phyloP scores from a whole-genome alignment of 805 yeast genomes.

The Wickerhamiella musiphila region DNA sequence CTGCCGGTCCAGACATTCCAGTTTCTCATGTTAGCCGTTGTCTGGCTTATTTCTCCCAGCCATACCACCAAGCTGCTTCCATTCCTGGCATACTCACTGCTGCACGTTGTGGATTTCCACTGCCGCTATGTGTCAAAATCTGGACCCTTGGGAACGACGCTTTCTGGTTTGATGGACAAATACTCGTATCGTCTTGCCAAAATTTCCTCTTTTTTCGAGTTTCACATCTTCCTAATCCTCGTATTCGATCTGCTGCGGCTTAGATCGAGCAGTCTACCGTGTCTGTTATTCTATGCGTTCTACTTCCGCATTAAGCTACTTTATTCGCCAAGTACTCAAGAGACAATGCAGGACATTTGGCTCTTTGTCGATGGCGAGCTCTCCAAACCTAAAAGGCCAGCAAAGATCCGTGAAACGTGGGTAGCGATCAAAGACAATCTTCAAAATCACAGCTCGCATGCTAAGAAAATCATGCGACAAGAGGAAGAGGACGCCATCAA shows the following conservation, averaged over 20 bases:
- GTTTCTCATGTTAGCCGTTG: constrained; percentile 34
- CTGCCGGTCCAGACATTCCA: constrained; percentile 66
- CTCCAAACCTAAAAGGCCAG: constrained; percentile 33
- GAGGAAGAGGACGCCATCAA: constrained; percentile 12
- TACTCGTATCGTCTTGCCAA: constrained; percentile 2
- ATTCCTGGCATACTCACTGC: constrained; percentile 50
- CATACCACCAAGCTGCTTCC: constrained; percentile 50
- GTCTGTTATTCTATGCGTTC: constrained; percentile 29
- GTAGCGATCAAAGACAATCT: constrained; percentile 23
- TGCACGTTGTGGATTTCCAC: constrained; percentile 53
- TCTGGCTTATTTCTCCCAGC: constrained; percentile 41
- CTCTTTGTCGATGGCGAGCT: constrained; percentile 37
- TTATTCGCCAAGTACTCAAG: constrained; percentile 47
- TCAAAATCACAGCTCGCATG: constrained; percentile 8
- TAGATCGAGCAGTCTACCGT: constrained; percentile 44
- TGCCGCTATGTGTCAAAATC: background rate
- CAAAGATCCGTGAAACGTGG: constrained; percentile 32
- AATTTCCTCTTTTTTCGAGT: constrained; percentile 32
- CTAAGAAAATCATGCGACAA: constrained; percentile 3
- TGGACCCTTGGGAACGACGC: background rate
- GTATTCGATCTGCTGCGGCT: constrained; percentile 34
- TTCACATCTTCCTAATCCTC: constrained; percentile 27
- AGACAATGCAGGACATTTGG: constrained; percentile 44
- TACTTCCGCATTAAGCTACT: constrained; percentile 64
- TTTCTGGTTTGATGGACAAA: background rate